A percentile compares a stretch with the other conserved stretches of the same genome.
Evolutionary conservation across 1,284 basidiomycete species (phyloP).

Genomic region (Uromyces viciae-fabae): DNA sequence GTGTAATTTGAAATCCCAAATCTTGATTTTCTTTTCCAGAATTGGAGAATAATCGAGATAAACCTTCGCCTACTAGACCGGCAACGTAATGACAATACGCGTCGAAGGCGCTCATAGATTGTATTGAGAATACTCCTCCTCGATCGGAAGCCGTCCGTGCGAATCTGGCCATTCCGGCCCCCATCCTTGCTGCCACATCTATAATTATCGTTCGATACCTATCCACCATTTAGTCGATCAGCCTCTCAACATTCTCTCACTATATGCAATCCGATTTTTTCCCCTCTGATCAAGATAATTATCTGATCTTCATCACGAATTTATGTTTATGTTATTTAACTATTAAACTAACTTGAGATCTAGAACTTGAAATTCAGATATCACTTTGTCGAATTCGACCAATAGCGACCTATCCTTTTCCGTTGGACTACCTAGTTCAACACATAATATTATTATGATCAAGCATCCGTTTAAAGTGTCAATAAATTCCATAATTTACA

Average conservation of each 20-base stretch:
- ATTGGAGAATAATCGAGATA: constrained; percentile 82
- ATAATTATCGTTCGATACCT: constrained; percentile 76
- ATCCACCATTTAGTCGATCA: too few species aligned
- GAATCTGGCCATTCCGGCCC: constrained; percentile 90
- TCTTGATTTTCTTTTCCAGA: constrained; percentile 77
- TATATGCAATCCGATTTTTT: too few species aligned
- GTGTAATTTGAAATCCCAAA: constrained; percentile 74
- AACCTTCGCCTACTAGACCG: constrained; percentile 92
- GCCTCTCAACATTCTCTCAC: too few species aligned
- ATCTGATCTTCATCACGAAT: too few species aligned
- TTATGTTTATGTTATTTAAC: too few species aligned
- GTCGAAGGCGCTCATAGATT: constrained; percentile 79
- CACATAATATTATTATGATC: too few species aligned
- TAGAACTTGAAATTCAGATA: constrained; percentile 74
- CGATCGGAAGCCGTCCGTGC: constrained; percentile 69
- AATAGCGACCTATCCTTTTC: constrained; percentile 88
- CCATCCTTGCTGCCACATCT: constrained; percentile 70
- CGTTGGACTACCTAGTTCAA: constrained; percentile 63
- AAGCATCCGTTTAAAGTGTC: too few species aligned
- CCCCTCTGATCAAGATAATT: too few species aligned
- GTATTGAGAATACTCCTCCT: constrained; percentile 57
- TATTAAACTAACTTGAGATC: constrained; percentile 51
- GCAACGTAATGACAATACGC: constrained; percentile 99
- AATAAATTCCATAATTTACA: too few species aligned
- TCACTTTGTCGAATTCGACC: constrained; percentile 77